phyloP scores from a whole-genome alignment of 2,329 filamentous ascomycete genomes.

The Colletotrichum cordylinicola region DNA sequence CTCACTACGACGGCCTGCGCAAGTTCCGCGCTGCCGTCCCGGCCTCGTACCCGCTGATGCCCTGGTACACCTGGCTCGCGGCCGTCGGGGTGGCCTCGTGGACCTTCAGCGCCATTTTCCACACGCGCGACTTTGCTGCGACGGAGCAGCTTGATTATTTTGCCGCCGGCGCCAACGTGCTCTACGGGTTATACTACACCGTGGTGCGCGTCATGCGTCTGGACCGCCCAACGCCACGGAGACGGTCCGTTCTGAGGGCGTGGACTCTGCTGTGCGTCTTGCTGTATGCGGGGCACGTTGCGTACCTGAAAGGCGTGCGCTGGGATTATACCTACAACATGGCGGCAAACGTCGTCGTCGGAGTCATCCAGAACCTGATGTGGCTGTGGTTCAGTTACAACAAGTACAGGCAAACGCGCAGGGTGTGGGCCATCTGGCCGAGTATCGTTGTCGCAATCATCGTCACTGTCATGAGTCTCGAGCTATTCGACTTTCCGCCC shows the following conservation, averaged over 20 bases:
- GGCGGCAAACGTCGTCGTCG: slow-evolving; percentile 87
- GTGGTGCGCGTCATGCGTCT: slow-evolving; percentile 83
- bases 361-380: slow-evolving; percentile 79
- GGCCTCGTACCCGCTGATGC: slow-evolving; percentile 73
- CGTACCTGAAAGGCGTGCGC: slow-evolving; percentile 81
- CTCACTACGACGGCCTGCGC: slow-evolving; percentile 79
- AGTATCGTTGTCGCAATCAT: slow-evolving; percentile 92
- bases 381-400: slow-evolving; percentile 86
- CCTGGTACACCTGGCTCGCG: slow-evolving; percentile 82
- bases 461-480: slow-evolving; percentile 91
- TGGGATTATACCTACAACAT: slow-evolving; percentile 99
- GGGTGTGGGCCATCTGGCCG: slow-evolving; percentile 87
- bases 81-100: slow-evolving; percentile 84
- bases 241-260: slow-evolving; percentile 61
- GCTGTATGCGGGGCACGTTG: slow-evolving; percentile 79
- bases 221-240: slow-evolving; percentile 59
- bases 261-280: slow-evolving; percentile 79
- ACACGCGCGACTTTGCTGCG: slow-evolving; percentile 81
- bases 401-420: slow-evolving; percentile 73
- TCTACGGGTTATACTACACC: slow-evolving; percentile 91
- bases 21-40: slow-evolving; percentile 76
- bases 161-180: slow-evolving; percentile 84
- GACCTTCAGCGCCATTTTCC: slow-evolving; percentile 90
- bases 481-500: slow-evolving; percentile 92
- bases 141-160: slow-evolving; percentile 99